Evolutionary conservation across 306 rosid genomes (phyloP).

Genomic region (peach (Prunus persica)): Prunus_persica_NCBIv2 NC_034009.1:22472001-22472500

Average conservation of each 20-base stretch:
- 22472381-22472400: neutral
- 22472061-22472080: neutral
- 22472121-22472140: neutral
- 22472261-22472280: too few relatives aligned
- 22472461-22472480: neutral
- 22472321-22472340: neutral
- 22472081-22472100: neutral
- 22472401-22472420: neutral
- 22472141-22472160: neutral
- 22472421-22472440: neutral
- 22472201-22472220: neutral
- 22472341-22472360: neutral
- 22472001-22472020: neutral
- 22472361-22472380: neutral
- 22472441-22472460: too few relatives aligned
- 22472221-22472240: too few relatives aligned
- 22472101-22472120: too few relatives aligned
- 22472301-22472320: neutral
- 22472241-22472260: too few relatives aligned
- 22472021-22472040: neutral
- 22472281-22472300: too few relatives aligned
- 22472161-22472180: neutral
- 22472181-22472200: neutral
- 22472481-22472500: neutral
- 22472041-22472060: neutral